A percentile compares a stretch with the other conserved stretches of the same genome.
These are phyloP conservation scores for Inonotus hispidus DNA, from an alignment of 1,284 basidiomycete species.

Conservation along the genomic window DNA sequence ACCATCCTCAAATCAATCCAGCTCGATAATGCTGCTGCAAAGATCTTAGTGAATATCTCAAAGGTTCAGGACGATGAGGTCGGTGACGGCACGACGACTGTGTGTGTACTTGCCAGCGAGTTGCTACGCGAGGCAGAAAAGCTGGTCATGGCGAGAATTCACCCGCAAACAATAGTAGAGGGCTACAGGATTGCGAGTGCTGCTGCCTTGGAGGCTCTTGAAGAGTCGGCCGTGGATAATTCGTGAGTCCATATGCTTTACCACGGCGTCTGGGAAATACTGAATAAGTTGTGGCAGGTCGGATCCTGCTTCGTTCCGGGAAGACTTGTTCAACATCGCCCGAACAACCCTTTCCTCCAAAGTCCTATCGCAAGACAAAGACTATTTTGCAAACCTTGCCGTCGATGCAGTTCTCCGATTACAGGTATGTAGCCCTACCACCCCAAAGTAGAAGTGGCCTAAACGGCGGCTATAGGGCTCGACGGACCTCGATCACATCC, in stretches of 20 bases:
- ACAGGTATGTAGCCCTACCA: slow-evolving; percentile 47
- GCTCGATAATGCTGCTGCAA: slow-evolving; percentile 97
- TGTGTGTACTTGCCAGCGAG: slow-evolving; percentile 92
- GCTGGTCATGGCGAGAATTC: slow-evolving; percentile 88
- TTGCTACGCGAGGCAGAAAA: slow-evolving; percentile 94
- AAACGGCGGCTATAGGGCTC: slow-evolving; percentile 56
- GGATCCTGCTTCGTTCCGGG: slow-evolving; percentile 73
- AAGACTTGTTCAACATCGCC: slow-evolving; percentile 95
- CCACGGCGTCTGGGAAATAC: background rate
- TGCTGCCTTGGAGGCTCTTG: slow-evolving; percentile 83
- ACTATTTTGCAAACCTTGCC: slow-evolving; percentile 97
- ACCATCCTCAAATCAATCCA: slow-evolving; percentile 98
- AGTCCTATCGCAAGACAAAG: slow-evolving; percentile 95
- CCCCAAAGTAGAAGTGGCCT: background rate
- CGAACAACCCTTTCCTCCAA: slow-evolving; percentile 95
- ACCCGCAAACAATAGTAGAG: slow-evolving; percentile 99
- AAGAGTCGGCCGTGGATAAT: slow-evolving; percentile 80
- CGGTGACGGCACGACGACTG: slow-evolving; percentile 94
- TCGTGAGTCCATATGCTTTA: slow-evolving; percentile 46
- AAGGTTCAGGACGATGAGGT: slow-evolving; percentile 99
- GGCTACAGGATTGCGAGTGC: slow-evolving; percentile 91
- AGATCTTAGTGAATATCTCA: slow-evolving; percentile 99
- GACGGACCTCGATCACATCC: slow-evolving; percentile 96
- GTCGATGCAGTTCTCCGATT: slow-evolving; percentile 95
- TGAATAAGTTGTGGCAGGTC: slow-evolving; percentile 38